Evolutionary conservation across 2,329 filamentous ascomycete genomes (phyloP), one percentile per base, ranked within the genome.

Genomic region (Davidsoniella eucalypti): DNA sequence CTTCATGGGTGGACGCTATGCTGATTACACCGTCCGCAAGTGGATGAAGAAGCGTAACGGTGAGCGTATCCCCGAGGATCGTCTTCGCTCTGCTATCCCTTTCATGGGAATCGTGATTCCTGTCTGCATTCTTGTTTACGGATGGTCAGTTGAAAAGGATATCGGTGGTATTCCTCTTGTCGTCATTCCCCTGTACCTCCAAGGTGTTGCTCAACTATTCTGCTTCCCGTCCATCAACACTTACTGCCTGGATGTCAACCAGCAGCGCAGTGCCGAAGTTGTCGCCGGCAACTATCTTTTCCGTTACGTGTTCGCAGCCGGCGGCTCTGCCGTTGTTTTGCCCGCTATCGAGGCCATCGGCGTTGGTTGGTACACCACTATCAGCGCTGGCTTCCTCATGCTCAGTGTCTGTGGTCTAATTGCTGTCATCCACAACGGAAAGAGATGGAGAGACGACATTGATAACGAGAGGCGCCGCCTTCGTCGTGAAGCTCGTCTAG

Each of bases 191-290:
- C 80, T 88, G 69, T 87, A 87, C 59, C 53, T 82, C 2, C 82
- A 87, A 58, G 84, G 83, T 1, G 70, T 87, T 0, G 80, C 77
- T 0, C 82, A 87, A 61, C 66, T 87, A 5, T 84, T 86, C 59
- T 84, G 80, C 57, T 87, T 87, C 58, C 82, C 82, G 0, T 77
- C 74, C 44, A 61, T 88, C 54, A 87, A 88, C 61, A 84, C 83
- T 0, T 88, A 92, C 64, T 88, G 84, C 60, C 64, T 92, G 39
- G 84, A 92, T 61, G 84, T 90, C 10, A 86, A 88, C 79, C 82
- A 82, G 55, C 70, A 70, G 1, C 68, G 74, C 26, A 77, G 77
- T 41, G 76, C 80, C 3, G 84, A 92, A 59, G 82, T 90, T 3
- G 76, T 86, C 41, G 83, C 84, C 0, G 82, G 83, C 0, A 92